A percentile compares a stretch with the other conserved stretches of the same genome.
These are phyloP conservation scores for Candida pseudofarinosa DNA, from an alignment of 805 yeast genomes.

Conservation along the genomic window DNA sequence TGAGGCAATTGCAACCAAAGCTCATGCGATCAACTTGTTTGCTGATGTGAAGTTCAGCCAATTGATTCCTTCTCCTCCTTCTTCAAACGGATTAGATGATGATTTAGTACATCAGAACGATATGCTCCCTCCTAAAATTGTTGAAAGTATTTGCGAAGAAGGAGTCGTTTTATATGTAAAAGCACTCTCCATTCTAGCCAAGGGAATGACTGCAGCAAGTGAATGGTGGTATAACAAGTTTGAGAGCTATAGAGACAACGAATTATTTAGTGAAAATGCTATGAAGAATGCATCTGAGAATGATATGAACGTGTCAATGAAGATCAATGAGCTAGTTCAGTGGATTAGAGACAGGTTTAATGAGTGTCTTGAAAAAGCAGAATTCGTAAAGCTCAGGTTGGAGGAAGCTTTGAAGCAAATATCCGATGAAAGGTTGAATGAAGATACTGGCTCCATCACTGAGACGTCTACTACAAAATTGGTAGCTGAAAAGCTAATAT, in stretches of 20 bases:
- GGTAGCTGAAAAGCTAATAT: slow-evolving; percentile 79
- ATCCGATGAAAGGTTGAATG: slow-evolving; percentile 7
- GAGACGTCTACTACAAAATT: slow-evolving; percentile 21
- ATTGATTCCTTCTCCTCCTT: slow-evolving; percentile 70
- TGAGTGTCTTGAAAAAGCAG: slow-evolving; percentile 86
- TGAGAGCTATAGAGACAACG: slow-evolving; percentile 10
- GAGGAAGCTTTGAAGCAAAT: slow-evolving; percentile 45
- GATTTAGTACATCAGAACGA: slow-evolving; percentile 36
- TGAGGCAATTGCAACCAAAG: slow-evolving; percentile 80
- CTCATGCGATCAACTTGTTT: slow-evolving; percentile 81
- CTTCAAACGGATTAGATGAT: slow-evolving; percentile 37
- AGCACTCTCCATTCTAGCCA: slow-evolving; percentile 74
- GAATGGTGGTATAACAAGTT: slow-evolving; percentile 76
- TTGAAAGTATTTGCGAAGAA: slow-evolving; percentile 69
- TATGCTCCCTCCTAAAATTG: slow-evolving; percentile 52
- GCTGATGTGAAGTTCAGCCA: slow-evolving; percentile 91
- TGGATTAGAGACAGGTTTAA: slow-evolving; percentile 90
- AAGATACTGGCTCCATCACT: slow-evolving; percentile 3
- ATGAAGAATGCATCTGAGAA: slow-evolving; percentile 1
- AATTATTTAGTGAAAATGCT: slow-evolving; percentile 1
- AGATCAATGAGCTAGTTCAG: slow-evolving; percentile 71
- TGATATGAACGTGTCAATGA: slow-evolving; percentile 23
- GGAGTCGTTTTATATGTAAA: slow-evolving; percentile 84
- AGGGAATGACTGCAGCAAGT: slow-evolving; percentile 81
- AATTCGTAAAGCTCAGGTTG: slow-evolving; percentile 58